Evolutionary conservation across 305 asterid genomes (phyloP).

Genomic region (Withania somnifera): DNA sequence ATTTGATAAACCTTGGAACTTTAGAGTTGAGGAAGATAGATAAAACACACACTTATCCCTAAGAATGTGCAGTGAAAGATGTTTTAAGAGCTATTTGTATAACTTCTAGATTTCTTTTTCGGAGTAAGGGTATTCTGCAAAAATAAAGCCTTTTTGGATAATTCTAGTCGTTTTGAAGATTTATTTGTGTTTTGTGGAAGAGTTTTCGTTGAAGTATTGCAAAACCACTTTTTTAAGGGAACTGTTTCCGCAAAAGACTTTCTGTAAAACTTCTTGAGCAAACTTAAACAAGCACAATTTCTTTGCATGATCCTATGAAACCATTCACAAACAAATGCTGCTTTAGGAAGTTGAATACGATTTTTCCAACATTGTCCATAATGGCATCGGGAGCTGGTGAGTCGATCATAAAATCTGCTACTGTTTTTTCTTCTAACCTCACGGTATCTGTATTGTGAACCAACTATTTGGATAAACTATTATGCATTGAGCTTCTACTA

Average conservation of each 20-base stretch:
- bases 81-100: neutral
- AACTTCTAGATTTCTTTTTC: neutral
- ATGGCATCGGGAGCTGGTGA: neutral
- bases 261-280: neutral
- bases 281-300: neutral
- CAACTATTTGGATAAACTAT: neutral
- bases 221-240: neutral
- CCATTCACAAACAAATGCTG: neutral
- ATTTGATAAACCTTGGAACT: neutral
- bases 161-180: neutral
- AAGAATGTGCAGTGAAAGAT: neutral
- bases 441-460: neutral
- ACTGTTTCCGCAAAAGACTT: neutral
- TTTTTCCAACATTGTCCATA: neutral
- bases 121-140: neutral
- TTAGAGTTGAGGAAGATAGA: neutral
- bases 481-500: neutral
- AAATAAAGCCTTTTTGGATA: neutral
- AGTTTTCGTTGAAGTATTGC: neutral
- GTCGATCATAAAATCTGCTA: neutral
- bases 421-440: neutral
- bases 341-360: neutral
- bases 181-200: neutral
- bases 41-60: neutral
- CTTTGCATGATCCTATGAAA: neutral